Conservation (phyloP, 2,329 filamentous ascomycete species). For the Hortaea sp. region DNA sequence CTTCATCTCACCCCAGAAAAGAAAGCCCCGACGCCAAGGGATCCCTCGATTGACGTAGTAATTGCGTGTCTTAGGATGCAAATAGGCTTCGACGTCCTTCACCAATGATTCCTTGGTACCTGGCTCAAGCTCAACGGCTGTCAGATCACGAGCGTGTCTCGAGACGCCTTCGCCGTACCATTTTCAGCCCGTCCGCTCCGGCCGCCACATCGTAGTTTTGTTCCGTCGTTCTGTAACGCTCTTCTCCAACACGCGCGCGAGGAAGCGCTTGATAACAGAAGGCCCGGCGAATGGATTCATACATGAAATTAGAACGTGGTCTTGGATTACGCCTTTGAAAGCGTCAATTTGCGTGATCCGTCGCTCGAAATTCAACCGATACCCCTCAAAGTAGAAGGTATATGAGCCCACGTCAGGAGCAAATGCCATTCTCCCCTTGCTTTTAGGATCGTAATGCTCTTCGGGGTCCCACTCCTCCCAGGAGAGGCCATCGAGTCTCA, state of each 20-base stretch:
- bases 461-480: not conserved
- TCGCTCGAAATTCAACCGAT: not conserved
- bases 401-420: not conserved
- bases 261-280: not conserved
- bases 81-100: conserved; percentile 62
- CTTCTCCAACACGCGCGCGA: not conserved
- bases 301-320: not conserved
- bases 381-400: not conserved
- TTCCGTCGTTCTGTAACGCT: not conserved
- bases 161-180: conserved; percentile 29
- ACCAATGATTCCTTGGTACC: conserved; percentile 55
- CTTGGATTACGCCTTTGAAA: too few species aligned
- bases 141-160: conserved; percentile 58
- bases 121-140: conserved; percentile 61
- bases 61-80: conserved; percentile 55
- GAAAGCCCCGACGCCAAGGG: conserved; percentile 75
- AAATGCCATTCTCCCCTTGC: not conserved
- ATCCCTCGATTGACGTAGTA: conserved; percentile 79
- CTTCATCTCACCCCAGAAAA: conserved; percentile 56
- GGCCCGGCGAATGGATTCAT: not conserved
- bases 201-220: not conserved
- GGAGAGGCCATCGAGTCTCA: not conserved
- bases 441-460: not conserved
- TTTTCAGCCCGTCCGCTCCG: conserved; percentile 8
- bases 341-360: not conserved